Evolutionary conservation across 495 filamentous ascomycete species (phyloP).

Genomic region (Aspergillus conjunctus): DNA sequence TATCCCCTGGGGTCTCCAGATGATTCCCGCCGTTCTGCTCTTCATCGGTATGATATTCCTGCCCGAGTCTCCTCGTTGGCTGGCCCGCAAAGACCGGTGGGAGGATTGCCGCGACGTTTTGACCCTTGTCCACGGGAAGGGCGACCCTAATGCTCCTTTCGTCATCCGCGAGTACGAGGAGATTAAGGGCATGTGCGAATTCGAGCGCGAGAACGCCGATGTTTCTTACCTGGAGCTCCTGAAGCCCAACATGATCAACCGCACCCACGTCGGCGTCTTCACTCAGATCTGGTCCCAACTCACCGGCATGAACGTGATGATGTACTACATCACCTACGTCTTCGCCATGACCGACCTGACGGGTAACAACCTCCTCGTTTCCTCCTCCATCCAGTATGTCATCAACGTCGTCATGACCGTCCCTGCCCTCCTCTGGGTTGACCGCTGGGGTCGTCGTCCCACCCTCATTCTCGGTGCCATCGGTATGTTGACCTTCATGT

Average conservation of each 20-base stretch:
- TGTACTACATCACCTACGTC: constrained; percentile 67
- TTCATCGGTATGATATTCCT: constrained; percentile 64
- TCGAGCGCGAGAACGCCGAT: constrained; percentile 63
- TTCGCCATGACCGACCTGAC: constrained; percentile 72
- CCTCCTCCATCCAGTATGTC: constrained; percentile 75
- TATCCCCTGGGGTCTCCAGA: constrained; percentile 76
- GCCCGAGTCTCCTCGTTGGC: constrained; percentile 78
- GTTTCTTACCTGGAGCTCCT: constrained; percentile 72
- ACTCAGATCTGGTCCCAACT: constrained; percentile 85
- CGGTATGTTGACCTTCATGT: constrained; percentile 70
- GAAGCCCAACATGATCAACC: constrained; percentile 70
- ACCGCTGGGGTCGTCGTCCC: constrained; percentile 66
- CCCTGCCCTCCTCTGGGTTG: constrained; percentile 58
- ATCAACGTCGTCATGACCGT: constrained; percentile 58
- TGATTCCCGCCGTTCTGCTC: constrained; percentile 67
- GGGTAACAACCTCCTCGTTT: constrained; percentile 60
- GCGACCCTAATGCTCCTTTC: constrained; percentile 61
- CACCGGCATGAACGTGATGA: constrained; percentile 84
- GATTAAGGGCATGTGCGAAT: constrained; percentile 69
- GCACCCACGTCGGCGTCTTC: constrained; percentile 73
- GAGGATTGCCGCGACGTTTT: constrained; percentile 67
- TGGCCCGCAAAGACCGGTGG: constrained; percentile 73
- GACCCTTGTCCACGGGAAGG: constrained; percentile 66
- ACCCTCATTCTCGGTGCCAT: constrained; percentile 65
- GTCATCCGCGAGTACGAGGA: constrained; percentile 68